Base-by-base conservation (phyloP, 345 rosid species). In the Dipteronia dyeriana region DNA sequence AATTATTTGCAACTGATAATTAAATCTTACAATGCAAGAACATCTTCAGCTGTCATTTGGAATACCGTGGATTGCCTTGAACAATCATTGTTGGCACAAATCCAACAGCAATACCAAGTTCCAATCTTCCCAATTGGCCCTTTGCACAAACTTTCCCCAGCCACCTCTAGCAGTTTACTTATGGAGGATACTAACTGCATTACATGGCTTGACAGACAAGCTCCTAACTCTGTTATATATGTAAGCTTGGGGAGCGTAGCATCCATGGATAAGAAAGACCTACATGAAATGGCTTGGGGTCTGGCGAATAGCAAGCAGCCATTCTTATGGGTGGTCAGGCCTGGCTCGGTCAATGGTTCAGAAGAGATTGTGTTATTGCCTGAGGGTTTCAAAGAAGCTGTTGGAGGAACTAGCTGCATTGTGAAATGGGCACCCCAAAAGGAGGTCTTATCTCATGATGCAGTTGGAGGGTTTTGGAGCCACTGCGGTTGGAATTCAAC, bases 401-500 rank as follows among this genome's bases (percentile, higher is more conserved):
- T 71, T 1, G 75, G 82, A 41, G 77, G 60, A 31, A 75, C 67
- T 43, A 79, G 85, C 5, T 61, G 59, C 39, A 57, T 84, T 1
- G 81, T 84, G 65, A 81, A 68, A 68, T 88, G 91, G 91, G 82
- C 87, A 45, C 85, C 87, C 0, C 87, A 84, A 62, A 78, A 77
- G 71, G 68, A 84, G 47, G 86, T 85, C 31, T 65, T 82, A 76
- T 82, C 85, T 1, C 86, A 84, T 49, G 43, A 4, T 1, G 73
- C 88, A 2, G 79, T 85, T 5, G 82, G 84, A 22, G 89, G 83
- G 29, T 85, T 88, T 22, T 85, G 85, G 85, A 84, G 80, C 26
- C 89, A 84, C 12, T 84, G 85, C 20, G 85, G 91, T 7, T 82
- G 87, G 87, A 88, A 86, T 66, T 84, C 89, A 4, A 79, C 84